phyloP scores from a whole-genome alignment of 2,329 filamentous ascomycete species.

The Neonectria magnoliae region DNA sequence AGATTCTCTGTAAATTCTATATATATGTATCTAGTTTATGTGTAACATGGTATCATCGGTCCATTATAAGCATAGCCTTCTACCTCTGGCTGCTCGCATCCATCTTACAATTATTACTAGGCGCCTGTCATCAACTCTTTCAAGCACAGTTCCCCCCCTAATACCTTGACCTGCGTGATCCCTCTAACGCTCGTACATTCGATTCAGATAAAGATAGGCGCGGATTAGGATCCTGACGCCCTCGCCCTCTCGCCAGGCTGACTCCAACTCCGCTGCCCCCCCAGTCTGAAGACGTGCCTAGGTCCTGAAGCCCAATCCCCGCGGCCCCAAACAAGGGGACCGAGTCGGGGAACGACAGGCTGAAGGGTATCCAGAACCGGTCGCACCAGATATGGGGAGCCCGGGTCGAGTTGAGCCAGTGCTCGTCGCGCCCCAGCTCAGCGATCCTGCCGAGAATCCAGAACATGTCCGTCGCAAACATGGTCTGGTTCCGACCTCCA shows the following conservation, averaged over 20 bases:
- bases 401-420: constrained; percentile 31
- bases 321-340: constrained; percentile 44
- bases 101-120: neutral
- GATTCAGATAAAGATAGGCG: neutral
- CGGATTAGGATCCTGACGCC: neutral
- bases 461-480: constrained; percentile 44
- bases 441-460: constrained; percentile 50
- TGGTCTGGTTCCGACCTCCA: constrained; percentile 25
- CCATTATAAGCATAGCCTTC: neutral
- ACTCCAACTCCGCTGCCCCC: neutral
- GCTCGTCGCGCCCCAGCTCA: constrained; percentile 27
- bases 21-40: neutral
- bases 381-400: constrained; percentile 37
- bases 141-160: neutral
- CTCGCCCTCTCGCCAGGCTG: neutral
- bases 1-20: neutral
- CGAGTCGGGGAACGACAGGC: constrained; percentile 42
- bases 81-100: neutral
- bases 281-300: neutral
- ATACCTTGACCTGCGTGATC: neutral
- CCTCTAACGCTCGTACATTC: neutral
- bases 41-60: neutral
- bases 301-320: constrained; percentile 35
- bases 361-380: constrained; percentile 47
- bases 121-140: neutral